phyloP scores from a whole-genome alignment of 805 yeast species.

The Myxozyma nipponensis region DNA sequence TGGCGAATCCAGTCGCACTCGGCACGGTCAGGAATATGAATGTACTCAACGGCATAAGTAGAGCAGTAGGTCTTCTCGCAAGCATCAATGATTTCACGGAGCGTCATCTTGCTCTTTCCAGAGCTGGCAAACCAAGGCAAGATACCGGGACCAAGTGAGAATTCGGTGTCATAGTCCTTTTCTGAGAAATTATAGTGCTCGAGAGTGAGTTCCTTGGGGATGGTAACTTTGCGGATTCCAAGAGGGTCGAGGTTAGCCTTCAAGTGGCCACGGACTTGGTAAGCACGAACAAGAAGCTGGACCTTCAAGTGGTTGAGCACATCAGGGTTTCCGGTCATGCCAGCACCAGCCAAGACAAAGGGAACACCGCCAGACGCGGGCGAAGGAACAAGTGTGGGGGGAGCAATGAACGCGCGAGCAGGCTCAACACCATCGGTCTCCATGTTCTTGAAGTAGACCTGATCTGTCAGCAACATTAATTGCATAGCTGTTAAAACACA shows the following conservation, averaged over 20 bases:
- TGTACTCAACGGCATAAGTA: slow-evolving; percentile 88
- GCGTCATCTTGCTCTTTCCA: slow-evolving; percentile 57
- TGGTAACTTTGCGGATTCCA: slow-evolving; percentile 77
- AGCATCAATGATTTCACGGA: slow-evolving; percentile 70
- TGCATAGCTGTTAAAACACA: neutral
- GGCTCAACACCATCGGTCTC: slow-evolving; percentile 67
- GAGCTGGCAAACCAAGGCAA: slow-evolving; percentile 81
- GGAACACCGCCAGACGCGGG: slow-evolving; percentile 74
- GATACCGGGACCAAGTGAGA: slow-evolving; percentile 96
- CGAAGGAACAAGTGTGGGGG: slow-evolving; percentile 78
- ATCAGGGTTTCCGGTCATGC: slow-evolving; percentile 51
- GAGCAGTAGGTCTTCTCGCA: slow-evolving; percentile 86
- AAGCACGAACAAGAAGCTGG: slow-evolving; percentile 94
- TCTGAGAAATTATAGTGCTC: slow-evolving; percentile 91
- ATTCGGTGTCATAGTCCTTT: slow-evolving; percentile 73
- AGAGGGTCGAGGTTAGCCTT: slow-evolving; percentile 96
- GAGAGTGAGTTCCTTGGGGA: slow-evolving; percentile 83
- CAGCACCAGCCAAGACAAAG: slow-evolving; percentile 49
- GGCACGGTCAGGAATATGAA: slow-evolving; percentile 91
- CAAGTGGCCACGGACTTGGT: slow-evolving; percentile 97
- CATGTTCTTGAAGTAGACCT: slow-evolving; percentile 77
- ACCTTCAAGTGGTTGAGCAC: slow-evolving; percentile 88
- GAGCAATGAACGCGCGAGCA: slow-evolving; percentile 76
- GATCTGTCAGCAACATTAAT: neutral
- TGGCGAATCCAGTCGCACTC: slow-evolving; percentile 99